Evolutionary conservation across 331 rosid species (phyloP).

Genomic region (Acacia pycnantha): DNA sequence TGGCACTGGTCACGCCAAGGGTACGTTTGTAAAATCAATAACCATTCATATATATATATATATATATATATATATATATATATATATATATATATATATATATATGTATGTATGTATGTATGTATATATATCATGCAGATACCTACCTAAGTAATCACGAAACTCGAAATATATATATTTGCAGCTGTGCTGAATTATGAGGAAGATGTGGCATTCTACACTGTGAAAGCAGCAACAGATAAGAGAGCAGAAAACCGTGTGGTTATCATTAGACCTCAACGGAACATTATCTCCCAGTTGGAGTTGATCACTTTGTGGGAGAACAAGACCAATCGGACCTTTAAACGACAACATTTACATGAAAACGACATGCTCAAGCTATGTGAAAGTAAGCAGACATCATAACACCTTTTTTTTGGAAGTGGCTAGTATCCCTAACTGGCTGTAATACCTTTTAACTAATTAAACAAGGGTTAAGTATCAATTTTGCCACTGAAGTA

Average conservation of each 20-base stretch:
- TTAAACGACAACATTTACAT: conserved; percentile 19
- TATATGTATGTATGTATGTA: not conserved
- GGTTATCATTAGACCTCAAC: conserved; percentile 26
- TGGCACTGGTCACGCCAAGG: conserved; percentile 44
- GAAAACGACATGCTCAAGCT: conserved; percentile 24
- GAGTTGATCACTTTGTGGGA: conserved; percentile 40
- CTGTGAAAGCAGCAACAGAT: conserved; percentile 40
- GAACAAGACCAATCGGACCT: conserved; percentile 33
- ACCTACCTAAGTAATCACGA: not conserved
- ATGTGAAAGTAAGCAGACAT: conserved; percentile 32
- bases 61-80: too few species aligned
- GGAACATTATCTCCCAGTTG: conserved; percentile 36
- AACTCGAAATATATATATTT: not conserved
- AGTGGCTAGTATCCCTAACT: too few species aligned
- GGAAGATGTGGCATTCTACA: conserved; percentile 39
- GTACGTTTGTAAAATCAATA: not conserved
- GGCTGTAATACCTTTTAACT: too few species aligned
- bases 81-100: not conserved
- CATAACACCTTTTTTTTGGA: not conserved
- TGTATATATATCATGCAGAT: not conserved
- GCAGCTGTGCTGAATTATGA: conserved; percentile 44
- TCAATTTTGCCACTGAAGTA: too few species aligned
- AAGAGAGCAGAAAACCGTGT: conserved; percentile 33
- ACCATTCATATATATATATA: not conserved
- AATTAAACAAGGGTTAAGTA: too few species aligned